phyloP scores from a whole-genome alignment of 495 filamentous ascomycete species.

The Cladorrhinum samala region DNA sequence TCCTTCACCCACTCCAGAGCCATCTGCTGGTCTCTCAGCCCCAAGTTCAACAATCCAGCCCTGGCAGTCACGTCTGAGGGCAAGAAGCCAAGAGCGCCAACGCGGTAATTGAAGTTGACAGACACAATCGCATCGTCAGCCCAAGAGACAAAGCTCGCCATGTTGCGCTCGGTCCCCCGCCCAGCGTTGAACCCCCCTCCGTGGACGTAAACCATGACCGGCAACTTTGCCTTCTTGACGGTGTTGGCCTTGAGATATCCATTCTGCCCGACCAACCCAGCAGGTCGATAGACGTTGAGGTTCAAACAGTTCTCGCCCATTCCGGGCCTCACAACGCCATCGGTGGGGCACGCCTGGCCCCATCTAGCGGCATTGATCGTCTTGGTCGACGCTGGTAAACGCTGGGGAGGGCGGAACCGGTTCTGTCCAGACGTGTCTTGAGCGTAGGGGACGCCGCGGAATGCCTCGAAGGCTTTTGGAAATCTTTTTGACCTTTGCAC shows the following conservation, averaged over 20 bases:
- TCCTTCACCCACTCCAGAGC: slow-evolving; percentile 60
- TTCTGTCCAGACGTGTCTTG: slow-evolving; percentile 48
- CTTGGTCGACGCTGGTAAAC: slow-evolving; percentile 20
- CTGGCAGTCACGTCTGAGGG: slow-evolving; percentile 47
- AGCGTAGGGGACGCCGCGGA: slow-evolving; percentile 57
- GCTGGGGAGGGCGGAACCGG: slow-evolving; percentile 50
- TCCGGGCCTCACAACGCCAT: slow-evolving; percentile 17
- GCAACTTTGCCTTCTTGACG: slow-evolving; percentile 34
- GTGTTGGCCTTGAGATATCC: not conserved
- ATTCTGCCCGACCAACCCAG: slow-evolving; percentile 23
- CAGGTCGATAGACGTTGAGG: slow-evolving; percentile 43
- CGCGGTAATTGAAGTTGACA: slow-evolving; percentile 63
- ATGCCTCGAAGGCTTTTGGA: slow-evolving; percentile 48
- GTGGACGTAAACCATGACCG: slow-evolving; percentile 55
- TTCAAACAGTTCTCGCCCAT: slow-evolving; percentile 49
- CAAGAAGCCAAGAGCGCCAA: slow-evolving; percentile 63
- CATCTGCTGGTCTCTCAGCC: slow-evolving; percentile 61
- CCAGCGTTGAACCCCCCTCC: slow-evolving; percentile 51
- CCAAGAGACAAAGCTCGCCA: slow-evolving; percentile 50
- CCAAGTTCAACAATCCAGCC: slow-evolving; percentile 56
- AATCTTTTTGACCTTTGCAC: slow-evolving; percentile 30
- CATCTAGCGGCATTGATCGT: slow-evolving; percentile 40
- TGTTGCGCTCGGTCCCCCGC: slow-evolving; percentile 35
- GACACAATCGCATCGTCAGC: slow-evolving; percentile 48
- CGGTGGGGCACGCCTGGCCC: slow-evolving; percentile 38